Conservation (phyloP, 1,284 basidiomycete genomes). For the Cryptococcus sp. region DNA sequence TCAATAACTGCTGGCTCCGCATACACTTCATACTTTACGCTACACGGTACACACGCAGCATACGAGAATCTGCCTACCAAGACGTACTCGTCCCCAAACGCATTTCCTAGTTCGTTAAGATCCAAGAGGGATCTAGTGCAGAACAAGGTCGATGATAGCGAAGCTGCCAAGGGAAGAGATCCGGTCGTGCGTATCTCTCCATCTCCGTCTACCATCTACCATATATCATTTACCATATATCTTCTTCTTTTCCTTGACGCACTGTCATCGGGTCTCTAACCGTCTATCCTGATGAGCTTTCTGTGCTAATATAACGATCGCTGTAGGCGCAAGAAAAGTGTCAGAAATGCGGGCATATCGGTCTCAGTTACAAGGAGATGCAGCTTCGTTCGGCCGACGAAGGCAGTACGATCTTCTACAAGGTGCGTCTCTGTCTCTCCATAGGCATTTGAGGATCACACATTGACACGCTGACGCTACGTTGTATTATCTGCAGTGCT, state of each 20-base stretch:
- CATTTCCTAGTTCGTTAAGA: constrained; percentile 85
- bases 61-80: constrained; percentile 91
- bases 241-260: not conserved
- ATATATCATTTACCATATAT: not conserved
- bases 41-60: constrained; percentile 57
- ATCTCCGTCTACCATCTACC: not conserved
- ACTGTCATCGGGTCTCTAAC: not conserved
- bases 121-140: constrained; percentile 86
- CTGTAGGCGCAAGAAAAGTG: constrained; percentile 86
- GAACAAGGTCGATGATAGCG: constrained; percentile 74
- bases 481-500: constrained; percentile 35
- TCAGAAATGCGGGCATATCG: constrained; percentile 80
- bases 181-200: constrained; percentile 53
- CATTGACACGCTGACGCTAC: too few species aligned
- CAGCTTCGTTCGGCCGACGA: constrained; percentile 86
- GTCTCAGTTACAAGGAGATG: constrained; percentile 50
- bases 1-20: too few species aligned
- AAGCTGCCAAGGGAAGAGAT: constrained; percentile 72
- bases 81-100: constrained; percentile 87
- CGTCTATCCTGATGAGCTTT: not conserved
- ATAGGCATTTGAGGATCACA: not conserved
- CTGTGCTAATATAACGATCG: not conserved
- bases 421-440: constrained; percentile 34
- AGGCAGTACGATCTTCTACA: constrained; percentile 73
- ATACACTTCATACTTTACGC: too few species aligned